These are phyloP conservation scores for Hawksworthiomyces lignivorus DNA, from an alignment of 2,329 filamentous ascomycete species.

Conservation along the genomic window DNA sequence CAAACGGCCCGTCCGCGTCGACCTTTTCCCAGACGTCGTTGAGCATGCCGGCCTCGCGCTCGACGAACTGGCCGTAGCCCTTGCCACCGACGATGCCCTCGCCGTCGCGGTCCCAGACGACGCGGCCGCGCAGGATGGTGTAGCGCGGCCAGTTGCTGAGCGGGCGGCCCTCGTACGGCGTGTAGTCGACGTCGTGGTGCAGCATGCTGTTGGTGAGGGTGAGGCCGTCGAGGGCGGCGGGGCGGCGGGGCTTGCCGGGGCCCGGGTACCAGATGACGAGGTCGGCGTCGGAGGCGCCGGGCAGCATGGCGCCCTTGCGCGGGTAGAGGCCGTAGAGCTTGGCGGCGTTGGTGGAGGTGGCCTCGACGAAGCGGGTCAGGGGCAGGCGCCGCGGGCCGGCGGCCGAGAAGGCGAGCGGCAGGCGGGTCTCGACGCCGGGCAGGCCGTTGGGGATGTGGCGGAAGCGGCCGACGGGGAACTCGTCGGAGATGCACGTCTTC, in stretches of 20 bases:
- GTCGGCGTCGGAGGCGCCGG: conserved; percentile 47
- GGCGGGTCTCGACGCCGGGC: conserved; percentile 49
- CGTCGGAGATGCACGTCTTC: conserved; percentile 17
- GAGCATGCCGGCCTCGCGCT: conserved; percentile 24
- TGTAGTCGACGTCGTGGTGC: conserved; percentile 57
- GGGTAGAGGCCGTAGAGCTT: conserved; percentile 50
- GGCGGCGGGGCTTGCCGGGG: conserved; percentile 12
- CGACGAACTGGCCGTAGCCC: conserved; percentile 41
- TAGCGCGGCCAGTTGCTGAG: conserved; percentile 55
- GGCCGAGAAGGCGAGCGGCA: conserved; percentile 37
- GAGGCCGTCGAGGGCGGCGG: conserved; percentile 19
- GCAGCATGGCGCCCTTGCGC: conserved; percentile 40
- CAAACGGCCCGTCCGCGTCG: conserved; percentile 13
- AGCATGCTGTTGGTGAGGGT: conserved; percentile 43
- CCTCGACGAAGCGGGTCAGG: conserved; percentile 43
- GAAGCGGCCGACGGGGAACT: conserved; percentile 33
- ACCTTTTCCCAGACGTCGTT: conserved; percentile 17
- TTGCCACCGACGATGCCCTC: conserved; percentile 41
- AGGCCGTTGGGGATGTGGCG: conserved; percentile 51
- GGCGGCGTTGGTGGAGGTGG: conserved; percentile 47
- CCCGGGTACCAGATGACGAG: conserved; percentile 49
- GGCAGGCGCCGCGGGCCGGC: conserved; percentile 15
- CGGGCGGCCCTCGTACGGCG: conserved; percentile 50
- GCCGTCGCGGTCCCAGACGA: conserved; percentile 50
- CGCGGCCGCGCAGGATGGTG: conserved; percentile 48